Base-by-base conservation (phyloP, 2,329 filamentous ascomycete genomes). In the Xylaria sp. region DNA sequence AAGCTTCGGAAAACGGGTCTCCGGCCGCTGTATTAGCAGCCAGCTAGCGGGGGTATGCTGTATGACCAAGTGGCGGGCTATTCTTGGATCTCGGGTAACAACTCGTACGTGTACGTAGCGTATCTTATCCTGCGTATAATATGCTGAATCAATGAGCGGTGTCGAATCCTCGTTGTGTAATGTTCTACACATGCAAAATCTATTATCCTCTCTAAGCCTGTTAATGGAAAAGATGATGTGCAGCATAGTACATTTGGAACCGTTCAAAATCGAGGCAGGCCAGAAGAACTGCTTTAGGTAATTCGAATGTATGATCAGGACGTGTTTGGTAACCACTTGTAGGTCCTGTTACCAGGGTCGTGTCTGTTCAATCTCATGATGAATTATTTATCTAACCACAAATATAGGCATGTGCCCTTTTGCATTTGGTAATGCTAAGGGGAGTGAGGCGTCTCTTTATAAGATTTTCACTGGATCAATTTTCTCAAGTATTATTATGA, bases 1-100 rank as follows among this genome's bases (percentile, higher is more conserved):
- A 62, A 48, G 43, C 62, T 55, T 66, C 62, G 62, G 63, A 10
- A 67, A 69, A 69, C 58, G 41, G 64, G 59, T 63, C 63, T 69
- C 64, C 67, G 63, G 36, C 46, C 41, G 31, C 49, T 59, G 54
- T 33, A 33, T 36, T 59, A 61, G 62, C 36, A 55, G 39, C 52
- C 62, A 52, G 46, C 9, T 68, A 56, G 60, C 49, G 48, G 48
- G 18, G 57, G 7, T 31, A 36, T 55, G 36, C 28, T 55, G 7
- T 33, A 54, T 23, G 23, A 18, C 51, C 51, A 54, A 33, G 33
- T 54, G 15, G 28, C 15, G 3, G 33, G 52, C 28, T 36, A 55
- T 55, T 36, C 52, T 55, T 55, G 20, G 52, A 36, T 55, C 52
- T 55, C 52, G 52, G 52, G 28, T 55, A 33, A 55, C 52, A 33